These are phyloP conservation scores for Rhododendron ovatum DNA, from an alignment of 148 eudicot species.

Conservation along the genomic window DNA sequence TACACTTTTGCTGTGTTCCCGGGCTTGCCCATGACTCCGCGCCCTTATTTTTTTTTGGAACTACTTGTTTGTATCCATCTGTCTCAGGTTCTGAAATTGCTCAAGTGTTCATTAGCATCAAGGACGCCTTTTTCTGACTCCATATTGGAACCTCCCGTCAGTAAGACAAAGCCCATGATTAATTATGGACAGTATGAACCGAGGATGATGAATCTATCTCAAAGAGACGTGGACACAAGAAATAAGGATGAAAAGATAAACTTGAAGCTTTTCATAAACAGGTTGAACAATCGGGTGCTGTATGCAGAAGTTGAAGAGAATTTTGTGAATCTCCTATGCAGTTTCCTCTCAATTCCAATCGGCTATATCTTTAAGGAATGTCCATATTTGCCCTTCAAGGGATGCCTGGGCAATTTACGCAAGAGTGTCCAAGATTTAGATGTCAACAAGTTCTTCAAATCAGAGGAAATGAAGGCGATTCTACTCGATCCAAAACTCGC, in stretches of 20 bases:
- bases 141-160: background rate
- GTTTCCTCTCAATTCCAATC: slow-evolving; percentile 13
- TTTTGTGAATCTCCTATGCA: slow-evolving; percentile 12
- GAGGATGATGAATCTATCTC: background rate
- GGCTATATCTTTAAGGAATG: slow-evolving; percentile 7
- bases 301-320: slow-evolving; percentile 13
- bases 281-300: background rate
- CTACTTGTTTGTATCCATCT: background rate
- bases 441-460: background rate
- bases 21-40: background rate
- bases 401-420: slow-evolving; percentile 11
- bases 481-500: slow-evolving; percentile 13
- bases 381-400: background rate
- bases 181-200: background rate
- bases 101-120: slow-evolving; percentile 9
- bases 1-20: background rate
- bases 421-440: background rate
- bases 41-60: background rate
- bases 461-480: slow-evolving; percentile 11
- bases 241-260: background rate
- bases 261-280: slow-evolving; percentile 11
- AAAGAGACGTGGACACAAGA: background rate
- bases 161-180: background rate
- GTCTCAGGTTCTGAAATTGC: slow-evolving; percentile 15
- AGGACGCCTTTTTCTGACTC: slow-evolving; percentile 9